A percentile compares a stretch with the other conserved stretches of the same genome.
Conservation (phyloP, 2,329 filamentous ascomycete species). For the Paracoccidioides brasiliensis region DNA sequence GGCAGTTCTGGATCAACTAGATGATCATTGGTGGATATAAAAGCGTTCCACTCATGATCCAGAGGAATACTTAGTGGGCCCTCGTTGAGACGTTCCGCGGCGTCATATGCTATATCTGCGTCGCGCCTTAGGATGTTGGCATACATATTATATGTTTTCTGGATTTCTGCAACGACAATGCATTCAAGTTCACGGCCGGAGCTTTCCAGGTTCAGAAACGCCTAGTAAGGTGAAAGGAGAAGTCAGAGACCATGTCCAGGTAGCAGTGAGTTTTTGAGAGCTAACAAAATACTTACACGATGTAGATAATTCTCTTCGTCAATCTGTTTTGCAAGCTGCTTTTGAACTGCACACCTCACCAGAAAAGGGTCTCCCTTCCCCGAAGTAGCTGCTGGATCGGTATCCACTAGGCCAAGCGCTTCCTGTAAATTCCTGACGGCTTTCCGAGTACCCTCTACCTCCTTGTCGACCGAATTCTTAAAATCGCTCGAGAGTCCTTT, state of each 20-base stretch:
- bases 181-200: slow-evolving; percentile 91
- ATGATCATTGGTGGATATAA: slow-evolving; percentile 67
- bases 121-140: slow-evolving; percentile 85
- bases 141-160: slow-evolving; percentile 93
- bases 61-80: slow-evolving; percentile 89
- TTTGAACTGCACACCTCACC: slow-evolving; percentile 70
- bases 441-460: slow-evolving; percentile 72
- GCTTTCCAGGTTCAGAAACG: slow-evolving; percentile 84
- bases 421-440: slow-evolving; percentile 74
- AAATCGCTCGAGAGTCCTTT: slow-evolving; percentile 88
- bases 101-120: slow-evolving; percentile 64
- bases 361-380: slow-evolving; percentile 91
- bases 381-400: slow-evolving; percentile 59
- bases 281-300: slow-evolving; percentile 46
- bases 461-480: slow-evolving; percentile 91
- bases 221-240: slow-evolving; percentile 38
- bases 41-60: slow-evolving; percentile 78
- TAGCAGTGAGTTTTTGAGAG: background rate
- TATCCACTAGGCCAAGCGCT: slow-evolving; percentile 62
- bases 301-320: slow-evolving; percentile 97
- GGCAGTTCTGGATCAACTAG: slow-evolving; percentile 78
- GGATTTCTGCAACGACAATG: slow-evolving; percentile 93
- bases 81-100: slow-evolving; percentile 66
- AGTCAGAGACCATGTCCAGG: background rate
- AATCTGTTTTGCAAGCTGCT: slow-evolving; percentile 81